phyloP scores from a whole-genome alignment of 2,329 filamentous ascomycete genomes.

The Phaeosphaeriaceae sp. region DNA sequence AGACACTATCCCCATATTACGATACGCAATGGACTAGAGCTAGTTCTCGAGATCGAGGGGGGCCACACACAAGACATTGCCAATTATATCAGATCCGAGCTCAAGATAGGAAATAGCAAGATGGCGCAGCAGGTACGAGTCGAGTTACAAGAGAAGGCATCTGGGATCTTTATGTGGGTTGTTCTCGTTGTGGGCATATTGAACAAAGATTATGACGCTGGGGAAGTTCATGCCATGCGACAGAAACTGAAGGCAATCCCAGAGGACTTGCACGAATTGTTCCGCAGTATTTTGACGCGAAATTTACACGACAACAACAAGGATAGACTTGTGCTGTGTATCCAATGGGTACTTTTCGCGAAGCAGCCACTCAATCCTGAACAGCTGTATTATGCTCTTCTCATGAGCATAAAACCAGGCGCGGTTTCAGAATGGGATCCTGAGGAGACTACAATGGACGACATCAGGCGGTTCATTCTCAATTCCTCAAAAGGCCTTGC shows the following conservation, averaged over 20 bases:
- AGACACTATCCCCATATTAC: slow-evolving; percentile 57
- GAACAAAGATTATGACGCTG: slow-evolving; percentile 49
- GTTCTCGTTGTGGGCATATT: slow-evolving; percentile 47
- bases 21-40: slow-evolving; percentile 29
- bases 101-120: slow-evolving; percentile 30
- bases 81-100: slow-evolving; percentile 24
- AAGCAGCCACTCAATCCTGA: slow-evolving; percentile 17
- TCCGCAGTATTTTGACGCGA: slow-evolving; percentile 52
- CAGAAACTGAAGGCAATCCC: slow-evolving; percentile 51
- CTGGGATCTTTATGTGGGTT: slow-evolving; percentile 55
- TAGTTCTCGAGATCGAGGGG: slow-evolving; percentile 47
- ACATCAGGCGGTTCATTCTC: slow-evolving; percentile 22
- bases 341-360: slow-evolving; percentile 30
- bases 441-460: slow-evolving; percentile 14
- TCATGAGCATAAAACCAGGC: slow-evolving; percentile 6
- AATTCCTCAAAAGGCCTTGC: slow-evolving; percentile 28
- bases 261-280: slow-evolving; percentile 54
- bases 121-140: slow-evolving; percentile 27
- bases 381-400: slow-evolving; percentile 23
- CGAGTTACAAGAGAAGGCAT: slow-evolving; percentile 47
- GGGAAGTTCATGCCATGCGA: slow-evolving; percentile 37
- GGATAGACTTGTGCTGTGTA: slow-evolving; percentile 17
- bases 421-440: slow-evolving; percentile 13
- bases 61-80: slow-evolving; percentile 49
- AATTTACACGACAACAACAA: slow-evolving; percentile 48